phyloP scores from a whole-genome alignment of 2,329 filamentous ascomycete genomes.

The Penicillium sp. region DNA sequence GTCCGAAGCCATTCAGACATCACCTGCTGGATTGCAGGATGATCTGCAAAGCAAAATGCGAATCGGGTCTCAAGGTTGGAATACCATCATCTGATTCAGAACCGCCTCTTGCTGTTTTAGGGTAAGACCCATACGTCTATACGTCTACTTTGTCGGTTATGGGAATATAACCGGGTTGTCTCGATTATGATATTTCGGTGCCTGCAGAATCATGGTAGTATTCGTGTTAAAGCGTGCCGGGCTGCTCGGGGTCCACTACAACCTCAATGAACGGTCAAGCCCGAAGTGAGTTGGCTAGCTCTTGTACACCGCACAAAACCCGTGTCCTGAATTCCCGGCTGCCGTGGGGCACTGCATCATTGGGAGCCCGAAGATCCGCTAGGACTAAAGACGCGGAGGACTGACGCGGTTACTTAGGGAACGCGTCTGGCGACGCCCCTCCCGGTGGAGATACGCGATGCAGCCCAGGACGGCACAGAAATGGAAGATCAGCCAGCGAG shows the following conservation, averaged over 20 bases:
- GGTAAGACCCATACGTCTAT: constrained; percentile 6
- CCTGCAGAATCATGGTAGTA: not conserved
- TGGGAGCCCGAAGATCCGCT: constrained; percentile 16
- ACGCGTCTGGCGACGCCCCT: constrained; percentile 22
- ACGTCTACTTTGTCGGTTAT: not conserved
- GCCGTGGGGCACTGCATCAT: constrained; percentile 24
- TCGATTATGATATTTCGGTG: not conserved
- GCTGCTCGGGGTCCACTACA: not conserved
- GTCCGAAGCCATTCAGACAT: constrained; percentile 9
- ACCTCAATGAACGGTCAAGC: not conserved
- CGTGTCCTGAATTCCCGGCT: constrained; percentile 17
- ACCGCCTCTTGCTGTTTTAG: not conserved
- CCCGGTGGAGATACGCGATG: constrained; percentile 1
- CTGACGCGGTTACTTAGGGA: constrained; percentile 31
- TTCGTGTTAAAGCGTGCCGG: not conserved
- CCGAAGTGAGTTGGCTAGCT: not conserved
- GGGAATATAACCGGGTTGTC: not conserved
- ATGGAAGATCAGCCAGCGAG: constrained; percentile 4
- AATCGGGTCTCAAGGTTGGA: constrained; percentile 13
- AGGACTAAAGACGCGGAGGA: constrained; percentile 15
- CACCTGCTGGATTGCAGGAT: constrained; percentile 17
- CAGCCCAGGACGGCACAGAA: constrained; percentile 8
- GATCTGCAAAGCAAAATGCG: constrained; percentile 18
- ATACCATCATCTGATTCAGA: constrained; percentile 16
- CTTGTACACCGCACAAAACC: constrained; percentile 18